Evolutionary conservation across 176 grass and related monocot genomes (phyloP), one percentile per base, ranked within the genome.

Genomic region (Chrysopogon serrulatus): DNA sequence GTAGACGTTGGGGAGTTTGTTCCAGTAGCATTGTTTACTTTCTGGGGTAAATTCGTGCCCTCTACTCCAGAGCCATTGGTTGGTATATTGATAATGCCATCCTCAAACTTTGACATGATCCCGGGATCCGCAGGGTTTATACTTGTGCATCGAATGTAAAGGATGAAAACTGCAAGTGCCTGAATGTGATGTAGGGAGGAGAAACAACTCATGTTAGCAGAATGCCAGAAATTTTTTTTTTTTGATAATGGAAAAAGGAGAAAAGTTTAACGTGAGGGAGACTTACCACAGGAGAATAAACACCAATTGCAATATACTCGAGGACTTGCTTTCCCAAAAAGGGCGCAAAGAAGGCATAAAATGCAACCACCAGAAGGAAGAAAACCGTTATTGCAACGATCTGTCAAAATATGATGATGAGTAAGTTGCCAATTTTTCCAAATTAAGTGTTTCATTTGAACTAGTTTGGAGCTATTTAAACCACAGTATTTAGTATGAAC

Each of bases 111-210:
- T 61, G 91, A 88, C 93, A 99, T 96, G 53, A 99, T 99, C 74
- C 97, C 97, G 76, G 93, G 93, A 92, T 99, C 97, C 34, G 97
- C 97, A 65, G 97, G 97, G 84, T 99, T 99, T 87, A 99, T 99
- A 82, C 90, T 94, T 69, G 97, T 99, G 83, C 97, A 99, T 21
- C 97, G 93, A 8, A 99, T 81, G 34, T 99, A 99, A 77, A 99
- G 93, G 74, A 96, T 90, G 82, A 99, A 99, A 88, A 99, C 97
- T 41, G 91, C 83, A 76, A 99, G 64, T 32, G 93, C 93, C 97
- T 99, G 88, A 81, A 90, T 89, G 54, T 51, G 80, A 68, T 61
- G 56, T 15, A 31, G 31, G 73, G 47, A 82, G 68, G 48, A 70
- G 19, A 78, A 84, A 77, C 39, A 17, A 37, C 63, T 84, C 54